Evolutionary conservation across 805 yeast genomes (phyloP).

Genomic region (Wickerhamiella sergipiensis): DNA sequence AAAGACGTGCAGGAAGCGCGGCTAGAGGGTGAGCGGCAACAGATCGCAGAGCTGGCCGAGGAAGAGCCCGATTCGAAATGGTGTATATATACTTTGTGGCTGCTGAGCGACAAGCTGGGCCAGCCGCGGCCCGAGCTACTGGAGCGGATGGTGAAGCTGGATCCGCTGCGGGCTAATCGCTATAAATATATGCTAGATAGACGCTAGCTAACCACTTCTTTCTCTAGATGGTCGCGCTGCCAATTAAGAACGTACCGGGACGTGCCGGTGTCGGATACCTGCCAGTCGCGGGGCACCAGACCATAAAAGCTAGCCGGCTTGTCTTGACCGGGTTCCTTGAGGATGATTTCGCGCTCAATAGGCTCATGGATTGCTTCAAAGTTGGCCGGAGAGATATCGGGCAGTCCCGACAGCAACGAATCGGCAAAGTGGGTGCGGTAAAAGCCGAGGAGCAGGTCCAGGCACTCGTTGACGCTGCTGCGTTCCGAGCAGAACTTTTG

Average conservation of each 20-base stretch:
- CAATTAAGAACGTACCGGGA: constrained; percentile 22
- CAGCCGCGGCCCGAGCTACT: constrained; percentile 5
- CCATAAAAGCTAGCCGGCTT: constrained; percentile 1
- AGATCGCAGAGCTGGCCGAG: constrained; percentile 49
- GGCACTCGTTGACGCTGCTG: constrained; percentile 32
- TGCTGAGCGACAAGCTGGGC: constrained; percentile 2
- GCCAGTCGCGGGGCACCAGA: constrained; percentile 13
- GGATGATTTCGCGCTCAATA: constrained; percentile 1
- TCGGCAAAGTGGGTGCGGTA: constrained; percentile 43
- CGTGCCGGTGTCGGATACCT: constrained; percentile 24
- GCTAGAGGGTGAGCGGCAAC: constrained; percentile 32
- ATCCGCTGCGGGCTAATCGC: constrained; percentile 19
- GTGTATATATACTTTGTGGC: constrained; percentile 47
- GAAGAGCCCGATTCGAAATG: constrained; percentile 59
- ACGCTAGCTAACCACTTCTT: neutral
- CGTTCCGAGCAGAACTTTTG: constrained; percentile 13
- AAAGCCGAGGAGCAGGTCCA: constrained; percentile 44
- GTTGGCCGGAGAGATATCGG: neutral
- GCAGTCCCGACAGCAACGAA: constrained; percentile 32
- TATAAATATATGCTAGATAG: constrained; percentile 10
- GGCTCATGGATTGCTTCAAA: constrained; percentile 1
- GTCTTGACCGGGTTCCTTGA: neutral
- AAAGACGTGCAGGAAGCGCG: constrained; percentile 27
- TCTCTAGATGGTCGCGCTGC: constrained; percentile 15
- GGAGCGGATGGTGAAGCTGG: constrained; percentile 23